These are phyloP conservation scores for Acer campestre DNA, from an alignment of 345 rosid species.

Conservation along the genomic window DNA sequence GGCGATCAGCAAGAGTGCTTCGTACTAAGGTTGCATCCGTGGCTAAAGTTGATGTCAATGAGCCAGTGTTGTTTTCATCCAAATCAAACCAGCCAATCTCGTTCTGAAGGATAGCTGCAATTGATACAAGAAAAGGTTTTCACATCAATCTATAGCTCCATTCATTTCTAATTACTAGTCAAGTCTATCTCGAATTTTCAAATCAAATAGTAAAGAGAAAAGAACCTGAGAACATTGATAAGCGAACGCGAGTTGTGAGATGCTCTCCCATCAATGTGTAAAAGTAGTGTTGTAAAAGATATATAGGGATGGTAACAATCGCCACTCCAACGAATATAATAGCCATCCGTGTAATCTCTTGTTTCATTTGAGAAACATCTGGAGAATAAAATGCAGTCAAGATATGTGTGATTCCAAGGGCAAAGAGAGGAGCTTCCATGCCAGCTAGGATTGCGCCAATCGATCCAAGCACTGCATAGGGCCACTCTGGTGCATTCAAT, in stretches of 20 bases:
- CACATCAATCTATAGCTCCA: background rate
- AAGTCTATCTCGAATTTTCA: background rate
- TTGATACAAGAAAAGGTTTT: slow-evolving; percentile 12
- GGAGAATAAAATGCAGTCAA: slow-evolving; percentile 68
- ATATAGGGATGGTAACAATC: slow-evolving; percentile 53
- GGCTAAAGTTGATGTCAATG: slow-evolving; percentile 66
- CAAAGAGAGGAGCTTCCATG: slow-evolving; percentile 68
- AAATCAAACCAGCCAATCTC: slow-evolving; percentile 93
- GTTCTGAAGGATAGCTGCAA: slow-evolving; percentile 72
- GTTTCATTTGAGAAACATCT: slow-evolving; percentile 39
- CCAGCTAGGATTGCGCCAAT: slow-evolving; percentile 81
- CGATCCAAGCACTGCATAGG: slow-evolving; percentile 75
- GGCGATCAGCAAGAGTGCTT: slow-evolving; percentile 77
- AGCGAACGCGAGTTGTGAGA: slow-evolving; percentile 73
- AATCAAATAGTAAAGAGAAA: background rate
- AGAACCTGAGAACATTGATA: slow-evolving; percentile 74
- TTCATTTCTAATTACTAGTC: background rate
- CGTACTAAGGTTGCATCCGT: slow-evolving; percentile 80
- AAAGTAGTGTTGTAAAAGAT: slow-evolving; percentile 75
- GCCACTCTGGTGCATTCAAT: slow-evolving; percentile 86
- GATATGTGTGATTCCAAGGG: slow-evolving; percentile 66
- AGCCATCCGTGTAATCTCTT: slow-evolving; percentile 46
- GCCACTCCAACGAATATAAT: slow-evolving; percentile 56
- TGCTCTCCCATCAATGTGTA: slow-evolving; percentile 86
- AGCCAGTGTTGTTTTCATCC: slow-evolving; percentile 76